Conservation (phyloP, 1,284 basidiomycete species). For the Gymnopus androsaceus region DNA sequence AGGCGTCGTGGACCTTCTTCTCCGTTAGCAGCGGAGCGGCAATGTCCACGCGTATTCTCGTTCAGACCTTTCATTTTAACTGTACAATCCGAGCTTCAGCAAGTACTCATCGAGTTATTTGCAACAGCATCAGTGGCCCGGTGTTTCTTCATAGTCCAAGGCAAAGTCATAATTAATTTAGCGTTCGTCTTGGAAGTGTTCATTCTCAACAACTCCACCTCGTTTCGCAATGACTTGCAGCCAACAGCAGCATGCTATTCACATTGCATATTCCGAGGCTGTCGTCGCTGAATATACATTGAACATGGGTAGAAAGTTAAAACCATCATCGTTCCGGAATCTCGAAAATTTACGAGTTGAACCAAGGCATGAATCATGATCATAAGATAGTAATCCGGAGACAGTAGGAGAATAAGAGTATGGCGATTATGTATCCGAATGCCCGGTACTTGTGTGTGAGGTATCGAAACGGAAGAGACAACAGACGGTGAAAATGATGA, state of each 20-base stretch:
- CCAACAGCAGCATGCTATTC: too few relatives aligned
- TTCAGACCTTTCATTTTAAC: neutral
- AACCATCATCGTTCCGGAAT: too few relatives aligned
- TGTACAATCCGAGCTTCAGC: neutral
- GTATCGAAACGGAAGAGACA: neutral
- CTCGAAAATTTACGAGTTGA: neutral
- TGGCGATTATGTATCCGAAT: neutral
- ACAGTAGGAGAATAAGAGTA: neutral
- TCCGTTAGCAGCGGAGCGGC: neutral
- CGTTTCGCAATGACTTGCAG: too few relatives aligned
- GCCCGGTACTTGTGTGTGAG: neutral
- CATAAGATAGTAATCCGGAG: slow-evolving; percentile 4
- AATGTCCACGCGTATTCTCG: neutral
- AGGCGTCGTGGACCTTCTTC: neutral
- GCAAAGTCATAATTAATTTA: too few relatives aligned
- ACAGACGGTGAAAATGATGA: neutral
- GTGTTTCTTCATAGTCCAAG: too few relatives aligned
- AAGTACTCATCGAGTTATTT: too few relatives aligned
- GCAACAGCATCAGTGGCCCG: too few relatives aligned
- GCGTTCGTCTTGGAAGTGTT: too few relatives aligned
- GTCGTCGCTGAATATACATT: too few relatives aligned
- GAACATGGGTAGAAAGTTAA: too few relatives aligned
- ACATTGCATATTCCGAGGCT: too few relatives aligned
- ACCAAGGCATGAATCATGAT: neutral
- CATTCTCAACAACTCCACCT: too few relatives aligned